Percentiles rank a stretch among this genome's conserved stretches.
phyloP scores from a whole-genome alignment of 1,284 basidiomycete species.

The Austropuccinia psidii region DNA sequence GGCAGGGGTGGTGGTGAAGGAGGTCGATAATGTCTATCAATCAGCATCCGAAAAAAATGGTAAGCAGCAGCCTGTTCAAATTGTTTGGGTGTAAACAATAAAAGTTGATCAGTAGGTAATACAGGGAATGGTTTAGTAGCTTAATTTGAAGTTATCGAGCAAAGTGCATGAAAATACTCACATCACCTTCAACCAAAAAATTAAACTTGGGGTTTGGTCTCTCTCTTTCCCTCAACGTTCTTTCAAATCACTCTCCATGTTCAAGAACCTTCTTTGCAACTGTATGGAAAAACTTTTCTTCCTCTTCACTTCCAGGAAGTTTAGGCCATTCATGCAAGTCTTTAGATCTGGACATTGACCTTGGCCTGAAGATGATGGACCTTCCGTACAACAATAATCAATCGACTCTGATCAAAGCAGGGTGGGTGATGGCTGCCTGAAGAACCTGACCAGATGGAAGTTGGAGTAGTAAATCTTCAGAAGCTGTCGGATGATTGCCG shows the following conservation, averaged over 20 bases:
- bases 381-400: no score
- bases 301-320: slow-evolving; percentile 61
- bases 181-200: slow-evolving; percentile 64
- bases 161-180: slow-evolving; percentile 50
- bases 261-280: slow-evolving; percentile 75
- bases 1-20: slow-evolving; percentile 54
- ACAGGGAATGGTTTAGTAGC: slow-evolving; percentile 27
- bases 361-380: no score
- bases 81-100: no score
- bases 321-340: slow-evolving; percentile 50
- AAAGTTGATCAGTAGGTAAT: slow-evolving; percentile 50
- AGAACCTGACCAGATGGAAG: no score
- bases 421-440: no score
- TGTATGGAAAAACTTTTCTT: slow-evolving; percentile 67
- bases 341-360: slow-evolving; percentile 17
- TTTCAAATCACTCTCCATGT: slow-evolving; percentile 69
- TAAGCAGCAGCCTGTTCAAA: slow-evolving; percentile 70
- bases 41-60: slow-evolving; percentile 66
- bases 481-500: no score
- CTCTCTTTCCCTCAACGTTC: slow-evolving; percentile 66
- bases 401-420: no score
- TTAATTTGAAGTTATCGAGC: neutral
- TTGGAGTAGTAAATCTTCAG: no score
- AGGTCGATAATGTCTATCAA: slow-evolving; percentile 59
- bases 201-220: slow-evolving; percentile 68